Base-by-base conservation (phyloP, 1,284 basidiomycete genomes). In the Puccinia triticina region DNA sequence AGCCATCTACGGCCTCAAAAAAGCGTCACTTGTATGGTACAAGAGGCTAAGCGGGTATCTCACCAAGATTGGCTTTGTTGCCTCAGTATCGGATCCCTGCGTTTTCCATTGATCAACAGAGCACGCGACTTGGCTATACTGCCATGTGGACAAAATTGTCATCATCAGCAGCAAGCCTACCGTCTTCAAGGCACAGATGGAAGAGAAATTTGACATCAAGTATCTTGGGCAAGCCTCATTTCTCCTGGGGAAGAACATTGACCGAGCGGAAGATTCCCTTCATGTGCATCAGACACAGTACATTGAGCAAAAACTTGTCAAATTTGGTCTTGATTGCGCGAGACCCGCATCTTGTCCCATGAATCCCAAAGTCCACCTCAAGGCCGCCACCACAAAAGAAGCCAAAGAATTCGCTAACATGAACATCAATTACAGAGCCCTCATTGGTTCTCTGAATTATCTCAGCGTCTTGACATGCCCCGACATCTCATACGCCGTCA, bases 351-450 rank as follows among this genome's bases (percentile, higher is more conserved):
- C 32, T 3, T 66, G 61, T 32, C 61, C 61, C 3, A 2, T 66
- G 12, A 81, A 67, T 83, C 84, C 85, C 85, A 86, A 85, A 92
- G 94, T 93, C 96, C 95, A 83, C 96, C 88, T 83, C 5, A 23
- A 57, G 55, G 21, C 55, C 8, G 16, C 55, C 5, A 18, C 55
- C 21, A 5, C 5, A n/a, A n/a, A n/a, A 5, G 55, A 57, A 8
- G 8, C 8, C 16, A 18, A 18, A 2, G 32, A 11, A 11, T 34
- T 66, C 32, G 18, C 2, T 10, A 18, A 26, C 2, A 10, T 34
- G 18, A 32, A 32, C 2, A 8, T 66, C 61, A 66, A 34, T 18
- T 66, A 14, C 18, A 26, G 61, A 32, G 61, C 61, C 23, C 32
- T 66, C 12, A 18, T 66, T 18, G 61, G 61, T 7, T 66, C 32